Conservation (phyloP, 2,329 filamentous ascomycete genomes). For the Phialemonium atrogriseum region DNA sequence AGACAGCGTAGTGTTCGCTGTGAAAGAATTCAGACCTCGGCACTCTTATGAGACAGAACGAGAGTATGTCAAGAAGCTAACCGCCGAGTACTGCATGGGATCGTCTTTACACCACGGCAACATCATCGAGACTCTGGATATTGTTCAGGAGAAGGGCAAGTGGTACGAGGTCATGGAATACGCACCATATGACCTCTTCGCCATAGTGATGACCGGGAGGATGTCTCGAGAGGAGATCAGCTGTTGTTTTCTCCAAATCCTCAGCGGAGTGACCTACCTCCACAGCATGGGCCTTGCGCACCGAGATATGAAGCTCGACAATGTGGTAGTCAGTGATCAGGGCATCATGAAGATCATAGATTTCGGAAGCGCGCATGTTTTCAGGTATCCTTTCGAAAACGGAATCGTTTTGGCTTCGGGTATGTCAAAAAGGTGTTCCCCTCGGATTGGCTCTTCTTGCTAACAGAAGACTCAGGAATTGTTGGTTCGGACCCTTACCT, state of each 20-base stretch:
- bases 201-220: slow-evolving; percentile 97
- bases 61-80: slow-evolving; percentile 97
- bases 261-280: slow-evolving; percentile 89
- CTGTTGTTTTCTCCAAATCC: slow-evolving; percentile 87
- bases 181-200: slow-evolving; percentile 90
- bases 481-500: slow-evolving; percentile 90
- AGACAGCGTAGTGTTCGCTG: slow-evolving; percentile 89
- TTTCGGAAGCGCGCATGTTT: slow-evolving; percentile 95
- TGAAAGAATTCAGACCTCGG: slow-evolving; percentile 90
- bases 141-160: slow-evolving; percentile 84
- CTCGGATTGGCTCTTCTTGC: no score
- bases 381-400: slow-evolving; percentile 93
- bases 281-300: slow-evolving; percentile 94
- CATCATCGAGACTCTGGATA: slow-evolving; percentile 95
- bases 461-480: slow-evolving; percentile 46
- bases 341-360: slow-evolving; percentile 99
- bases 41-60: slow-evolving; percentile 91
- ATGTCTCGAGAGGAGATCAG: slow-evolving; percentile 88
- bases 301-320: slow-evolving; percentile 92
- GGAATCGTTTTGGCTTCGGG: slow-evolving; percentile 74
- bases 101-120: slow-evolving; percentile 96
- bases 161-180: slow-evolving; percentile 99
- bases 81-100: slow-evolving; percentile 95
- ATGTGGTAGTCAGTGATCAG: slow-evolving; percentile 91
- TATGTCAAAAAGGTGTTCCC: slow-evolving; percentile 47